phyloP scores from a whole-genome alignment of 192 early-diverging fungal genomes.

The Coemansia sp. region DNA sequence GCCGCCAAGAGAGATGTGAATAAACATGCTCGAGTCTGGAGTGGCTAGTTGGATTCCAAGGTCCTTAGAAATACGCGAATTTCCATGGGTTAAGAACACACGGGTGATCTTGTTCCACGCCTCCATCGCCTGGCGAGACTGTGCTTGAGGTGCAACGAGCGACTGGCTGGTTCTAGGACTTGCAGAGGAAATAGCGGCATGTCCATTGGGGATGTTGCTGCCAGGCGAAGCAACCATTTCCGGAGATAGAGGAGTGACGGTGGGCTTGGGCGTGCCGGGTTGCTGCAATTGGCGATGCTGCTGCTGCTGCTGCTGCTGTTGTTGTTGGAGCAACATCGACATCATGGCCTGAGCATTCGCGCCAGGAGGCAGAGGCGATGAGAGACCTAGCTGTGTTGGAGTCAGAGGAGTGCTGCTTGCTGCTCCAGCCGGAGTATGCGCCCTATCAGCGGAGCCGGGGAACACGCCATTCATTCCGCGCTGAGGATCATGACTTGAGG shows the following conservation, averaged over 20 bases:
- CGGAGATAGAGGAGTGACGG: slow-evolving; percentile 25
- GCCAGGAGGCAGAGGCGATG: slow-evolving; percentile 19
- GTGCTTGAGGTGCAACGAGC: slow-evolving; percentile 6
- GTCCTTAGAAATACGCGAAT: slow-evolving; percentile 24
- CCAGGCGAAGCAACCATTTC: slow-evolving; percentile 7
- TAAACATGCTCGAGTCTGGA: slow-evolving; percentile 39
- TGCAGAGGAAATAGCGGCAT: neutral
- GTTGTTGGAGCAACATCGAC: slow-evolving; percentile 42
- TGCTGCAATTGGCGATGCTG: slow-evolving; percentile 21
- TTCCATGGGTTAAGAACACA: slow-evolving; percentile 41
- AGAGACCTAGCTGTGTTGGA: slow-evolving; percentile 4
- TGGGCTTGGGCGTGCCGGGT: slow-evolving; percentile 23
- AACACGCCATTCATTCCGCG: slow-evolving; percentile 1
- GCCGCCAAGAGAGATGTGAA: slow-evolving; percentile 27
- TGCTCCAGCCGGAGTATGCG: slow-evolving; percentile 7
- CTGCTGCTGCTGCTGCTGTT: slow-evolving; percentile 27
- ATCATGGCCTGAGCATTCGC: slow-evolving; percentile 43
- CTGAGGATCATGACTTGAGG: slow-evolving; percentile 2
- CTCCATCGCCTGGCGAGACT: slow-evolving; percentile 29
- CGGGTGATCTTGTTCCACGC: slow-evolving; percentile 40
- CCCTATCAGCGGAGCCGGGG: neutral
- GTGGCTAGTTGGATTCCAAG: slow-evolving; percentile 34
- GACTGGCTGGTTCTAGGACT: slow-evolving; percentile 1
- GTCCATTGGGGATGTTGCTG: slow-evolving; percentile 1
- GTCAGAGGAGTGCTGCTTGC: slow-evolving; percentile 1